Percentiles rank a stretch among this genome's conserved stretches.
These are phyloP conservation scores for Yamadazyma dushanensis DNA, from an alignment of 1,139 yeast species.

Conservation along the genomic window DNA sequence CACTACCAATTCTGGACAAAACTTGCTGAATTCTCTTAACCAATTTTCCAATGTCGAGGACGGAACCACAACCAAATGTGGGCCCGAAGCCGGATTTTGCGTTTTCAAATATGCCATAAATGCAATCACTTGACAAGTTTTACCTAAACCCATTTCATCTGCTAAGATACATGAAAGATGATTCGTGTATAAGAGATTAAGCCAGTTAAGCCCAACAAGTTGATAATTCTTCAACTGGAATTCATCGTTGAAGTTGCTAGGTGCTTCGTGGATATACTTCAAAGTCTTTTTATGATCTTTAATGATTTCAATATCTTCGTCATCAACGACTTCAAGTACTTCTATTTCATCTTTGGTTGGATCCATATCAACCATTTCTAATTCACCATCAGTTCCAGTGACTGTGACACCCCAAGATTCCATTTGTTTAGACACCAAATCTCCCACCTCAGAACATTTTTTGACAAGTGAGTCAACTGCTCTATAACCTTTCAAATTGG, in stretches of 20 bases:
- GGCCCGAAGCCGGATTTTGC: constrained; percentile 88
- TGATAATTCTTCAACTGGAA: constrained; percentile 82
- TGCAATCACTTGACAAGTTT: constrained; percentile 95
- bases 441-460: constrained; percentile 79
- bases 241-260: constrained; percentile 60
- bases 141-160: constrained; percentile 98
- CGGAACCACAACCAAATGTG: constrained; percentile 92
- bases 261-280: constrained; percentile 68
- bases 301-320: constrained; percentile 31
- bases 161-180: constrained; percentile 89
- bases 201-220: constrained; percentile 95
- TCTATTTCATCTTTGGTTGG: constrained; percentile 33
- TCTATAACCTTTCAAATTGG: constrained; percentile 79
- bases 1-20: constrained; percentile 77
- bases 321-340: constrained; percentile 32
- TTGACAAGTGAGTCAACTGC: constrained; percentile 91
- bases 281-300: constrained; percentile 25
- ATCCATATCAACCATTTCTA: constrained; percentile 50
- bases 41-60: constrained; percentile 96
- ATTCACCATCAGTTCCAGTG: constrained; percentile 57
- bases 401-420: constrained; percentile 82
- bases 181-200: constrained; percentile 72
- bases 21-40: constrained; percentile 90
- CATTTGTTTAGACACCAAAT: constrained; percentile 68
- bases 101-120: constrained; percentile 84